These are phyloP conservation scores for Aureobasidium namibiae DNA, from an alignment of 2,329 filamentous ascomycete species.

Conservation along the genomic window DNA sequence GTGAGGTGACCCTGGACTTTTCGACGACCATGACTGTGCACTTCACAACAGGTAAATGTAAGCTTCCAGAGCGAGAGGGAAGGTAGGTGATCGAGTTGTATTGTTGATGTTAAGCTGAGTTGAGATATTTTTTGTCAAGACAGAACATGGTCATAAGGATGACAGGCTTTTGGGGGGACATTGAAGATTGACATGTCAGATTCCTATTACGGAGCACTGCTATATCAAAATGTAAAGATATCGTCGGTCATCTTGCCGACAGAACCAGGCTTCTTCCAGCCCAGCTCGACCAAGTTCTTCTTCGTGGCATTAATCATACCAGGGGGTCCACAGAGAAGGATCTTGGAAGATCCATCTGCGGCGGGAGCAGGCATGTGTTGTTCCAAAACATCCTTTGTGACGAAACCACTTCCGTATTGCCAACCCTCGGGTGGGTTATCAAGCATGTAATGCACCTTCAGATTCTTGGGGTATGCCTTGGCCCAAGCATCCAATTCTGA, in stretches of 20 bases:
- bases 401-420: slow-evolving; percentile 42
- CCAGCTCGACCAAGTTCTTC: slow-evolving; percentile 44
- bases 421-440: slow-evolving; percentile 41
- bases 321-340: slow-evolving; percentile 54
- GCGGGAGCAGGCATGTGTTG: slow-evolving; percentile 41
- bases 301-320: slow-evolving; percentile 52
- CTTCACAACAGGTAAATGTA: no score
- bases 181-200: background rate
- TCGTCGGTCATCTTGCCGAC: slow-evolving; percentile 95
- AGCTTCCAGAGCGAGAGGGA: no score
- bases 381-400: slow-evolving; percentile 44
- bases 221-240: slow-evolving; percentile 76
- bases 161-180: no score
- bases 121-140: no score
- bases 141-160: no score
- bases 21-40: no score
- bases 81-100: no score
- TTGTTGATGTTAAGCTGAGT: no score
- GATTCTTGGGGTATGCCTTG: slow-evolving; percentile 38
- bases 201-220: background rate
- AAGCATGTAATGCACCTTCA: slow-evolving; percentile 50
- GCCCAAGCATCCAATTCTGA: slow-evolving; percentile 49
- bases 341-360: slow-evolving; percentile 35
- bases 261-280: slow-evolving; percentile 79
- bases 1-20: background rate